Conservation (phyloP, 2,329 filamentous ascomycete genomes). For the Penicillium sp. region DNA sequence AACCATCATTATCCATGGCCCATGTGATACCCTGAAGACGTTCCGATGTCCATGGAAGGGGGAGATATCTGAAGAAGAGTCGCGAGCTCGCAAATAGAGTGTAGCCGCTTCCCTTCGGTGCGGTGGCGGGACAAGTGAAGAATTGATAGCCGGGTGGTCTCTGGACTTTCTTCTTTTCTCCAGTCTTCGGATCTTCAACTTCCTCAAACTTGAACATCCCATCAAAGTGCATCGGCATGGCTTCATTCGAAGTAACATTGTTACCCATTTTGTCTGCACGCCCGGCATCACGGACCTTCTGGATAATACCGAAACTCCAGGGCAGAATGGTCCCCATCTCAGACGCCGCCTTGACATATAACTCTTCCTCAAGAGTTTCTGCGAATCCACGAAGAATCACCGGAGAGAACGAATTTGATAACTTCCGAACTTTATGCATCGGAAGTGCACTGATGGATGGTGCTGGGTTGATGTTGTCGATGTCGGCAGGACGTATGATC, state of each 20-base stretch:
- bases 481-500: slow-evolving; percentile 27
- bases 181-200: slow-evolving; percentile 39
- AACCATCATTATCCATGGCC: slow-evolving; percentile 55
- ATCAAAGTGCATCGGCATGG: slow-evolving; percentile 64
- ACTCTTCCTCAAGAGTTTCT: slow-evolving; percentile 50
- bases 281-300: slow-evolving; percentile 57
- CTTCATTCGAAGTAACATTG: slow-evolving; percentile 58
- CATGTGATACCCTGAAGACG: slow-evolving; percentile 39
- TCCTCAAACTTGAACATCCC: slow-evolving; percentile 60
- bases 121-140: slow-evolving; percentile 49
- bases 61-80: slow-evolving; percentile 53
- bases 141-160: slow-evolving; percentile 58
- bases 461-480: slow-evolving; percentile 24
- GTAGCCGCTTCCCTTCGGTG: slow-evolving; percentile 57
- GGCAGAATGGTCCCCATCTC: slow-evolving; percentile 55
- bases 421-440: slow-evolving; percentile 35
- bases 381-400: slow-evolving; percentile 59
- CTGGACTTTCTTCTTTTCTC: slow-evolving; percentile 47
- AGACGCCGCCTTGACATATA: slow-evolving; percentile 52
- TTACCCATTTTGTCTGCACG: slow-evolving; percentile 51
- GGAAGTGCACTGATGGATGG: slow-evolving; percentile 28
- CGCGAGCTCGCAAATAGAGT: slow-evolving; percentile 60
- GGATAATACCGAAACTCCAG: slow-evolving; percentile 59
- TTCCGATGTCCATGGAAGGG: slow-evolving; percentile 38
- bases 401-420: slow-evolving; percentile 58